A percentile compares a stretch with the other conserved stretches of the same genome.
Evolutionary conservation across 83 land plant genomes (phyloP).

Genomic region (Isoetes engelmannii): DNA sequence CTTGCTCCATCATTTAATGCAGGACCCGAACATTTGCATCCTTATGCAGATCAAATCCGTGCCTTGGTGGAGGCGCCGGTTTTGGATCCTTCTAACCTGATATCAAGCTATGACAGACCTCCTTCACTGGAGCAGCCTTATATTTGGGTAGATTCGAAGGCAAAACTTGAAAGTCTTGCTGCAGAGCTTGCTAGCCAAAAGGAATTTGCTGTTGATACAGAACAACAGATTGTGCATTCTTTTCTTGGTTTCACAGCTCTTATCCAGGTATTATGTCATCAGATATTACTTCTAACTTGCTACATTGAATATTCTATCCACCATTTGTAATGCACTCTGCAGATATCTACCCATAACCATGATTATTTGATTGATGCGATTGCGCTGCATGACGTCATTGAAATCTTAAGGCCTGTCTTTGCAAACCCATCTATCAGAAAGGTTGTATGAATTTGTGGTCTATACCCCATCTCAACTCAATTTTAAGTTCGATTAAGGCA

Average conservation of each 20-base stretch:
- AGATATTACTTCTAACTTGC: neutral
- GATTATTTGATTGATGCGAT: slow-evolving; percentile 84
- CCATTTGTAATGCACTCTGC: neutral
- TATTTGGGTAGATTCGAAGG: slow-evolving; percentile 59
- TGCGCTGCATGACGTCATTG: slow-evolving; percentile 80
- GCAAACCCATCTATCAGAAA: slow-evolving; percentile 75
- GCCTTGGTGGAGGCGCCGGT: slow-evolving; percentile 50
- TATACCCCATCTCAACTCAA: slow-evolving; percentile 7
- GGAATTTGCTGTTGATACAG: slow-evolving; percentile 88
- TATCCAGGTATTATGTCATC: slow-evolving; percentile 51
- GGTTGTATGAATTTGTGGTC: slow-evolving; percentile 39
- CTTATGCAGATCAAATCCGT: slow-evolving; percentile 52
- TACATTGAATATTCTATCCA: neutral
- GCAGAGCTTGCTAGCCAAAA: slow-evolving; percentile 37
- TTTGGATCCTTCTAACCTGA: slow-evolving; percentile 4
- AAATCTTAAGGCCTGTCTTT: slow-evolving; percentile 61
- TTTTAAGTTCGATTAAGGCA: neutral
- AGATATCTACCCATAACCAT: slow-evolving; percentile 74
- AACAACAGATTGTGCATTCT: slow-evolving; percentile 82
- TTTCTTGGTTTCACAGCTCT: slow-evolving; percentile 91
- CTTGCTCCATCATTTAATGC: no score
- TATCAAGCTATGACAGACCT: slow-evolving; percentile 14
- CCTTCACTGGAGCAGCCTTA: slow-evolving; percentile 32
- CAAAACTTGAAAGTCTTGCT: slow-evolving; percentile 44
- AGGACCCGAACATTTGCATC: slow-evolving; percentile 43